phyloP scores from a whole-genome alignment of 768 basidiomycete genomes.

The Tulasnella sp. region DNA sequence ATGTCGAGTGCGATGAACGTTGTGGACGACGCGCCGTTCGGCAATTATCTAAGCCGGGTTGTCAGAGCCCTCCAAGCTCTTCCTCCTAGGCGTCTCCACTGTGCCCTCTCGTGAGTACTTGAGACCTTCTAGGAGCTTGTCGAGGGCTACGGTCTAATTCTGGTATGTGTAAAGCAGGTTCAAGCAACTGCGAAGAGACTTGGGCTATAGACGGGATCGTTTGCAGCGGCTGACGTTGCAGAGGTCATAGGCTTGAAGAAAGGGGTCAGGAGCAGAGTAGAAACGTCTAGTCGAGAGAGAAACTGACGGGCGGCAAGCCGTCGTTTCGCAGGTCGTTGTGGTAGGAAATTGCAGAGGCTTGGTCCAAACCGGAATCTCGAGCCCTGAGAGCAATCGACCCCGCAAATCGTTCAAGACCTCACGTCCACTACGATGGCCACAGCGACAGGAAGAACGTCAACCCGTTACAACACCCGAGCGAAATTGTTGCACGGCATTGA shows the following conservation, averaged over 20 bases:
- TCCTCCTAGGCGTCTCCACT: too few relatives aligned
- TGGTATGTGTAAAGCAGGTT: too few relatives aligned
- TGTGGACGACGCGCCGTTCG: neutral
- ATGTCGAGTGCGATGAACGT: neutral
- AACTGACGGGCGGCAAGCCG: too few relatives aligned
- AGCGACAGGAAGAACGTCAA: neutral
- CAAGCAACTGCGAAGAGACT: too few relatives aligned
- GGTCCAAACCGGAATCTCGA: neutral
- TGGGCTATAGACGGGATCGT: too few relatives aligned
- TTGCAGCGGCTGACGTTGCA: too few relatives aligned
- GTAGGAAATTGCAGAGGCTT: neutral
- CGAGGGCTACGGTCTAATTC: neutral
- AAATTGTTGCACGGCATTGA: constrained; percentile 9
- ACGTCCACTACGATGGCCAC: neutral
- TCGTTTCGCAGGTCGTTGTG: neutral
- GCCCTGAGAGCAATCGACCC: neutral
- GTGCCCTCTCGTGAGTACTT: neutral
- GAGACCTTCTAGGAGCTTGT: neutral
- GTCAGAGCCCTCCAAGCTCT: neutral
- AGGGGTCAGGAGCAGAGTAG: too few relatives aligned
- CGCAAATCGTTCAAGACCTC: neutral
- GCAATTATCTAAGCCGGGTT: too few relatives aligned
- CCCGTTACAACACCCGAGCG: neutral
- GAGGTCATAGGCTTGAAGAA: too few relatives aligned
- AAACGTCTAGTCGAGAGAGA: too few relatives aligned